Evolutionary conservation across 495 filamentous ascomycete species (phyloP).

Genomic region (Hypoxylon intermedium): DNA sequence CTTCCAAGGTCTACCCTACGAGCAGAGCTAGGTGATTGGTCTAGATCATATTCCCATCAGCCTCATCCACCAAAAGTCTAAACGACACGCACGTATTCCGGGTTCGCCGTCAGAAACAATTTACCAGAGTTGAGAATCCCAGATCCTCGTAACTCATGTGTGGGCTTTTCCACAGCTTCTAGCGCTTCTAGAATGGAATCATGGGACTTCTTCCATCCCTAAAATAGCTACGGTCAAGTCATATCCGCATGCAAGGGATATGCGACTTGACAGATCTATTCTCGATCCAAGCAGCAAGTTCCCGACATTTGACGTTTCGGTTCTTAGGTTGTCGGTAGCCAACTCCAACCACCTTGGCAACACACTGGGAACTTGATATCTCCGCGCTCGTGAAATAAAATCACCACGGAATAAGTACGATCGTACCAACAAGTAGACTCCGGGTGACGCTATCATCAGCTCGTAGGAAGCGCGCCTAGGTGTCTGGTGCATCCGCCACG

Average conservation of each 20-base stretch:
- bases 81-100: conserved; percentile 10
- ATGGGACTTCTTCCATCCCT: conserved; percentile 11
- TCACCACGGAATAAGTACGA: too few species aligned
- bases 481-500: too few species aligned
- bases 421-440: too few species aligned
- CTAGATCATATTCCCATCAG: background rate
- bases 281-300: conserved; percentile 16
- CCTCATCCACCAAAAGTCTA: background rate
- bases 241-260: conserved; percentile 15
- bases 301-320: conserved; percentile 13
- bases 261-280: conserved; percentile 19
- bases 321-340: conserved; percentile 1
- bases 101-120: conserved; percentile 26
- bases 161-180: conserved; percentile 29
- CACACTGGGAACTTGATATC: background rate
- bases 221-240: conserved; percentile 25
- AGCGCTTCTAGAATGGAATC: conserved; percentile 35
- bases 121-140: conserved; percentile 13
- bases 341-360: background rate
- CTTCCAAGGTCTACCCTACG: background rate
- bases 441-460: background rate
- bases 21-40: background rate
- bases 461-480: too few species aligned
- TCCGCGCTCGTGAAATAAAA: too few species aligned
- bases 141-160: conserved; percentile 8